Base-by-base conservation (phyloP, 495 filamentous ascomycete genomes). In the Halenospora varia region DNA sequence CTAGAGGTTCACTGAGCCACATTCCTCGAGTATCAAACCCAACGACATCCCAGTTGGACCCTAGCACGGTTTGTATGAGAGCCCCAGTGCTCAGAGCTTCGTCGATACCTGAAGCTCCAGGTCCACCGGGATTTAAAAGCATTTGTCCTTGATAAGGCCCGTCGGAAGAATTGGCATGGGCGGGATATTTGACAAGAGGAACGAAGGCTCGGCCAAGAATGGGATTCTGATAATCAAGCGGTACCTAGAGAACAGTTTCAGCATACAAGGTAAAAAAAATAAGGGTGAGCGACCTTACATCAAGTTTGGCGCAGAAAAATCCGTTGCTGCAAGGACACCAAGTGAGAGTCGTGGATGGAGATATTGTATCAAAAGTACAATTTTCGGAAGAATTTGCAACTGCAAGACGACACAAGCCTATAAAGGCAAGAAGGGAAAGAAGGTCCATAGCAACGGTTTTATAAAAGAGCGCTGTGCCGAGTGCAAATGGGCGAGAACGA, bases 1-100 rank as follows among this genome's bases (percentile, higher is more conserved):
- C 29, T 6, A 6, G 4, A 35, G 29, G 29, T 13, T 35, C 29
- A 13, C 29, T 35, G 29, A 35, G 29, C 29, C 29, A 35, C 29
- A 83, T 72, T 3, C 79, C 80, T 1, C 81, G 71, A 9, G 80
- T 80, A 59, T 84, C 80, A 66, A 75, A 82, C 15, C 76, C 72
- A 23, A 83, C 63, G 39, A 82, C 71, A 51, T 79, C 77, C 46
- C 73, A 76, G 55, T 68, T 75, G 70, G 25, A 72, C 29, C 9
- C 72, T 59, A 13, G 6, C 29, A 35, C 29, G 29, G 29, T 35
- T 41, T 71, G 69, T 11, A 73, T 48, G 39, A 48, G 10, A 13
- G 19, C 11, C 15, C 61, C 68, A n/a, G 24, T 20, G 10, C 2
- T 18, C 17, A 65, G 53, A 17, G 56, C 42, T 11, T 63, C 51